Base-by-base conservation (phyloP, 2,329 filamentous ascomycete genomes). In the Fusarium subtropicale region DNA sequence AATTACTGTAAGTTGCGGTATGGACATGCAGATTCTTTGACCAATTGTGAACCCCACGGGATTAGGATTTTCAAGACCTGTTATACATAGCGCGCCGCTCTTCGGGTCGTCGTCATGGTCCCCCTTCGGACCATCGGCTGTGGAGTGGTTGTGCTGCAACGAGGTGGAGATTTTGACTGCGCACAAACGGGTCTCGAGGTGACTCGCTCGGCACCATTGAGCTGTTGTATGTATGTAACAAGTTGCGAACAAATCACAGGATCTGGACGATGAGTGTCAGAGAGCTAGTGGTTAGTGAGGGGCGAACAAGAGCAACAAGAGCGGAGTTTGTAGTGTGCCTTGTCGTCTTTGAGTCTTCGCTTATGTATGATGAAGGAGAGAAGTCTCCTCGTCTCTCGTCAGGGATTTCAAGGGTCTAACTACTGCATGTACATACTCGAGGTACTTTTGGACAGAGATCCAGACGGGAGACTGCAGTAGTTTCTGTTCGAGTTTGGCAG, bases 91-190 rank as follows among this genome's bases (percentile, higher is more conserved):
- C 69, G 72, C 20, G 20, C 20, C 3, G 20, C 13, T 9, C n/a
- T 72, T 74, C 73, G 73, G 73, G 68, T 74, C 73, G 73, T 75
- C 73, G 73, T 75, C 65, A 66, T 47, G 50, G 24, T 41, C 54
- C 51, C 51, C 60, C 7, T 74, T 75, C 73, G 73, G 73, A 57
- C 65, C 71, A 62, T 75, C 73, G 73, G 73, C 59, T 62, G 71
- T 75, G 73, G 73, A 39, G 36, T 12, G n/a, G 36, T 39, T 13
- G 11, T 39, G 36, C 57, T 62, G 71, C 64, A 48, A 34, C 15
- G 28, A 39, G 51, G 68, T 73, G 69, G 73, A 54, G 66, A 59
- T 51, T 64, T 64, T 56, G 44, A 36, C 42, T 67, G 56, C 48
- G 48, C 55, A 66, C 44, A 45, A 55, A 52, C 20, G 48, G 39